These are phyloP conservation scores for Thymus mandschuricus DNA, from an alignment of 257 asterid species.

Conservation along the genomic window DNA sequence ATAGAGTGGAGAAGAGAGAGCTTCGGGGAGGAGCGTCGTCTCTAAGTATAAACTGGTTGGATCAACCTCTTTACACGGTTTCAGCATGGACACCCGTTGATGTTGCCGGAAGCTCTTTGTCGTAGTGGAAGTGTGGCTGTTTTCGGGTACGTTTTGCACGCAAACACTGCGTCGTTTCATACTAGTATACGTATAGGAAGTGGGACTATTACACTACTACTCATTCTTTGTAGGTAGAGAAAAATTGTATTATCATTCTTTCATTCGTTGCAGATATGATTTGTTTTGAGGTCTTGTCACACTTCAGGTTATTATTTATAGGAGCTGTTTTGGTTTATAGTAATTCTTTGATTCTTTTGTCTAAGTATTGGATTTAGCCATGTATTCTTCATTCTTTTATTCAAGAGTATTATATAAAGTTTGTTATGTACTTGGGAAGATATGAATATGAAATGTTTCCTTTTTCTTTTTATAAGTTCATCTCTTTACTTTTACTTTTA, in stretches of 20 bases:
- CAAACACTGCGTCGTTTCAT: neutral
- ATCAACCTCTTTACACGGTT: constrained; percentile 78
- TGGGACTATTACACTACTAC: neutral
- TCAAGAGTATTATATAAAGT: too few species aligned
- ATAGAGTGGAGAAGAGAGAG: constrained; percentile 49
- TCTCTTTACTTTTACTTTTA: too few species aligned
- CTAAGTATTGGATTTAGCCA: too few species aligned
- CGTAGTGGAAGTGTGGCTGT: constrained; percentile 24
- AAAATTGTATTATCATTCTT: constrained; percentile 50
- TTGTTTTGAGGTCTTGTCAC: constrained; percentile 35
- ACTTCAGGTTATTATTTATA: too few species aligned
- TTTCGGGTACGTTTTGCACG: neutral
- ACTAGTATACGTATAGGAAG: constrained; percentile 6
- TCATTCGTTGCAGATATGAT: constrained; percentile 70
- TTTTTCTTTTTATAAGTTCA: too few species aligned
- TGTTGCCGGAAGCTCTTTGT: constrained; percentile 59
- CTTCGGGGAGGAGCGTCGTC: constrained; percentile 38
- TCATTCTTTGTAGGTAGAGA: constrained; percentile 56
- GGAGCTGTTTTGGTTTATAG: too few species aligned
- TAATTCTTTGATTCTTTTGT: too few species aligned
- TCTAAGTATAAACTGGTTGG: constrained; percentile 71
- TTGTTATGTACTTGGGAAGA: too few species aligned
- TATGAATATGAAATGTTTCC: too few species aligned
- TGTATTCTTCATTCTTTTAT: too few species aligned
- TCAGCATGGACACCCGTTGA: constrained; percentile 65